phyloP scores from a whole-genome alignment of 257 asterid genomes.

The Ligustrum vulgare region DNA sequence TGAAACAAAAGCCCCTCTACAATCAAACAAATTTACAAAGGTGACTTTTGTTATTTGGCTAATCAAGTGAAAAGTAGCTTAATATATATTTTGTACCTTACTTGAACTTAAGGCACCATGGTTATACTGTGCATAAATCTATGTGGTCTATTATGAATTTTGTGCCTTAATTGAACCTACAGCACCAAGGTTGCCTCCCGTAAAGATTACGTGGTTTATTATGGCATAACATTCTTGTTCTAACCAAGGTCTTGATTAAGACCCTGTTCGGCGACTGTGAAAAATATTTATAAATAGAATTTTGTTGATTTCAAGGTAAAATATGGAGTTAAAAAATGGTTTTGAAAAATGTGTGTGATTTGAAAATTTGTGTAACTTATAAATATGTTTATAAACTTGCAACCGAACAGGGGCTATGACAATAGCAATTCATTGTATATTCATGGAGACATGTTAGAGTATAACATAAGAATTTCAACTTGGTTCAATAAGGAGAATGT shows the following conservation, averaged over 20 bases:
- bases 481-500: neutral
- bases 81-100: neutral
- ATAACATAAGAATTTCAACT: neutral
- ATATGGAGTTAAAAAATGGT: no score
- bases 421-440: neutral
- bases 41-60: neutral
- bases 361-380: no score
- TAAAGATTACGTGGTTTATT: neutral
- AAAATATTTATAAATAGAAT: no score
- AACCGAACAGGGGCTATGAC: neutral
- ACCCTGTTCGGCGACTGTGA: no score
- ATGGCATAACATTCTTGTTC: neutral
- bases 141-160: neutral
- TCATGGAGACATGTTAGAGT: neutral
- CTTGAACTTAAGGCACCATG: neutral
- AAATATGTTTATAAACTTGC: no score
- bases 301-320: no score
- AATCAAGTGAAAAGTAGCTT: neutral
- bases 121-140: neutral
- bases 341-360: no score
- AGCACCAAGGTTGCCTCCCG: neutral
- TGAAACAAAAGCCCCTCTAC: conserved; percentile 12
- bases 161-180: neutral
- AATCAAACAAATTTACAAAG: neutral
- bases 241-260: neutral